Base-by-base conservation (phyloP, 495 filamentous ascomycete genomes). In the Penicillium riverlandense region DNA sequence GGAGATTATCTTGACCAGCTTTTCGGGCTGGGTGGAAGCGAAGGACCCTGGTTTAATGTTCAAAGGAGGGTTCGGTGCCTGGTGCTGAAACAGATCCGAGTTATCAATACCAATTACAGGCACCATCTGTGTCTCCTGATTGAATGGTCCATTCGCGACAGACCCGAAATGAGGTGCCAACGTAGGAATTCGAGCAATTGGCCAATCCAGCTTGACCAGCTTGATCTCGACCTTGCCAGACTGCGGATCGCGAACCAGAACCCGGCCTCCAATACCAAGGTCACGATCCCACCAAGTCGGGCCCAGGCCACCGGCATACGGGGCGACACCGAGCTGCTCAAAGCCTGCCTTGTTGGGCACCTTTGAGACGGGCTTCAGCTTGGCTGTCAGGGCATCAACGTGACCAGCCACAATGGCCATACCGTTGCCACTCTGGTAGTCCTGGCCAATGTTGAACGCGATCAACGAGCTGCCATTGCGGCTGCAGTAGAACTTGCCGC, bases 241-340 rank as follows among this genome's bases (percentile, higher is more conserved):
- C 2, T 72, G 55, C 4, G 72, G 58, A 47, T 94, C 80, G 52
- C 83, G 84, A 15, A 96, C 82, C 30, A 96, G 71, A 7, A 98
- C 90, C 34, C 87, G 76, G 8, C 92, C 92, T 38, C 88, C 92
- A 51, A 96, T 83, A 38, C 85, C 83, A 34, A 98, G 75, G 66
- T 98, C 92, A 11, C 91, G 76, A 68, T 95, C 90, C 88, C 87
- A 95, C 90, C 90, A 95, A 2, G 90, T 95, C 41, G 66, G 69
- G 50, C 90, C 89, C 41, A 96, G 63, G 14, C 69, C 88, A 30
- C 92, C 90, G 9, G 89, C 92, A 58, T 96, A 98, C 0, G 86
- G 92, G 4, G 92, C 92, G 29, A 98, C 84, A 6, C 85, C 91
- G 4, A 98, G 74, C 67, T 96, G 88, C n/a, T 82, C 52, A 62